These are phyloP conservation scores for Leptomonas pyrrhocoris DNA, from an alignment of 208 protist genomes.

Conservation along the genomic window DNA sequence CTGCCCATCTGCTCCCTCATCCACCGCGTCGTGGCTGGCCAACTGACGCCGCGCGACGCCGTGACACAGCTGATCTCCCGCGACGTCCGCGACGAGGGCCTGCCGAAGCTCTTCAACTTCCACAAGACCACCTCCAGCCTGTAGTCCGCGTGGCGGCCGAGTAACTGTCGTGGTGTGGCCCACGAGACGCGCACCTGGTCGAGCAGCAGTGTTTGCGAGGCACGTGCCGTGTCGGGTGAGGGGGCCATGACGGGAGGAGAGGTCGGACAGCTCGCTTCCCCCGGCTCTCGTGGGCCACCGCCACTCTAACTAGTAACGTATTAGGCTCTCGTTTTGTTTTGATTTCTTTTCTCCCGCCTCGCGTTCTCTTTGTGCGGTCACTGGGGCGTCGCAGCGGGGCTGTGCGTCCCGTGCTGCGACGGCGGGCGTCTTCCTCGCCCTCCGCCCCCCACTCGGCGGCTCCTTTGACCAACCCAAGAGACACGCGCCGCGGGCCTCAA, in stretches of 20 bases:
- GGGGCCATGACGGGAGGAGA: too few species aligned
- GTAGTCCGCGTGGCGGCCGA: constrained; percentile 1
- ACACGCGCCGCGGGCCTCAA: neutral
- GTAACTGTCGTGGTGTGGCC: neutral
- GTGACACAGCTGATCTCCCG: constrained; percentile 33
- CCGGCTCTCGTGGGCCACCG: too few species aligned
- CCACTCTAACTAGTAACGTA: neutral
- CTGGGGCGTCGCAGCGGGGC: too few species aligned
- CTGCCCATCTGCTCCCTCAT: constrained; percentile 77
- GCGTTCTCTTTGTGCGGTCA: neutral
- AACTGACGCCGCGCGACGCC: constrained; percentile 33
- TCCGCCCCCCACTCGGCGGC: too few species aligned
- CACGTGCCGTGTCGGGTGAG: too few species aligned
- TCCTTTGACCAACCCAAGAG: constrained; percentile 3
- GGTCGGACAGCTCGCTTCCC: too few species aligned
- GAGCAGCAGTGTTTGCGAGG: too few species aligned
- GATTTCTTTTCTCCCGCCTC: neutral
- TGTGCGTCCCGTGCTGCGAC: too few species aligned
- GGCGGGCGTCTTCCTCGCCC: too few species aligned
- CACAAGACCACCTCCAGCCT: constrained; percentile 25
- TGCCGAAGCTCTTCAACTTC: constrained; percentile 48
- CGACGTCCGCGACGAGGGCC: constrained; percentile 59
- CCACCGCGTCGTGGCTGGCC: constrained; percentile 70
- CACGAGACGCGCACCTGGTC: neutral
- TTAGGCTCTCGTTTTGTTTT: neutral